Evolutionary conservation across 2,329 filamentous ascomycete species (phyloP), one percentile per base, ranked within the genome.

Genomic region (Achaetomium macrosporum): DNA sequence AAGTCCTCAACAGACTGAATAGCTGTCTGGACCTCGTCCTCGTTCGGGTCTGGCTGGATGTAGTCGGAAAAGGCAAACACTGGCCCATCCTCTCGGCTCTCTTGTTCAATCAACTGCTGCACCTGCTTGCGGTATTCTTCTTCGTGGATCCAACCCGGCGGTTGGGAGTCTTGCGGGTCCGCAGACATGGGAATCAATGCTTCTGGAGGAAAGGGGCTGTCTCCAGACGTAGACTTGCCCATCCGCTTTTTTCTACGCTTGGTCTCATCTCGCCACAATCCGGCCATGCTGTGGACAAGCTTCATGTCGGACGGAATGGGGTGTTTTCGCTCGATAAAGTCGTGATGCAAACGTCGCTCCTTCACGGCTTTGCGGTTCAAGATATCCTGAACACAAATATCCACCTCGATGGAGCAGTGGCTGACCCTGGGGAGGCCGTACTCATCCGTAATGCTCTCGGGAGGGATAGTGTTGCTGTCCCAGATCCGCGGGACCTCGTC

Each of bases 91-190:
- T 69, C 70, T 36, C 76, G 73, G 5, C 69, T 69, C 55, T 73
- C 78, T 65, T 96, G 90, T 20, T 85, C 75, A 1, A 88, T 80
- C 20, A 95, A 74, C 25, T 78, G 71, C 30, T 73, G 69, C 2
- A 95, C 73, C 60, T 87, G 77, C 41, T 83, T 73, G 31, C 82
- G 76, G 64, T 86, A 92, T 64, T 96, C 91, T 43, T 89, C 84
- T 66, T 97, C 92, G 60, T 96, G 91, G 51, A 96, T 86, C 92
- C 93, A 99, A 0, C 83, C 85, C n/a, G 83, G 82, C n/a, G 82
- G 76, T 37, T 84, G 79, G 2, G 82, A 81, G 55, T 88, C 78
- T 49, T 90, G 80, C 31, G 83, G 75, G 67, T 93, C 87, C 6
- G 90, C 90, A 37, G 90, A 95, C 84, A 97, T 95, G 2, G 90